Conservation (phyloP, 768 basidiomycete species). For the Suillus subaureus region DNA sequence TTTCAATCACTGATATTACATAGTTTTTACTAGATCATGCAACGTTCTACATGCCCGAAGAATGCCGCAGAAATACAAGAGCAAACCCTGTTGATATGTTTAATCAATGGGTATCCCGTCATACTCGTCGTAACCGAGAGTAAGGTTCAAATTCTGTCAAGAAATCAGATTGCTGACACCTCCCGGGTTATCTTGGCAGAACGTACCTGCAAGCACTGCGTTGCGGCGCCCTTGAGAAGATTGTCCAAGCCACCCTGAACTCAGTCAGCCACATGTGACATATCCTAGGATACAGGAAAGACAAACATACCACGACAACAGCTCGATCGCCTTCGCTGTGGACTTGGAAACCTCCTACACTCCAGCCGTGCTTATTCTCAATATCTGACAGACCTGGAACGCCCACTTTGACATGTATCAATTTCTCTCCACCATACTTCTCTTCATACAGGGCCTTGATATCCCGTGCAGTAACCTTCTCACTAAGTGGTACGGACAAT, state of each 20-base stretch:
- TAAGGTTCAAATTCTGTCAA: constrained; percentile 82
- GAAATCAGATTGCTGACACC: neutral
- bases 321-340: constrained; percentile 87
- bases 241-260: constrained; percentile 91
- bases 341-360: constrained; percentile 91
- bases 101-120: constrained; percentile 64
- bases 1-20: neutral
- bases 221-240: constrained; percentile 95
- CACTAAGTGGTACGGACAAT: constrained; percentile 76
- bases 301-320: constrained; percentile 80
- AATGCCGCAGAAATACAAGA: neutral
- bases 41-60: neutral
- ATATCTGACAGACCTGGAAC: constrained; percentile 78
- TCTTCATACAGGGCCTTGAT: constrained; percentile 74
- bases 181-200: neutral
- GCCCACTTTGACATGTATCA: constrained; percentile 67
- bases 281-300: constrained; percentile 7
- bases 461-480: constrained; percentile 68
- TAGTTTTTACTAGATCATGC: neutral
- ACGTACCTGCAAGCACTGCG: constrained; percentile 93
- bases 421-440: constrained; percentile 73
- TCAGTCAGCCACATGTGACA: constrained; percentile 2
- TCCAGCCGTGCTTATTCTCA: constrained; percentile 85
- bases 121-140: constrained; percentile 84
- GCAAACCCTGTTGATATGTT: neutral